These are phyloP conservation scores for Microcyclosporella mali DNA, from an alignment of 2,329 filamentous ascomycete species.

Conservation along the genomic window DNA sequence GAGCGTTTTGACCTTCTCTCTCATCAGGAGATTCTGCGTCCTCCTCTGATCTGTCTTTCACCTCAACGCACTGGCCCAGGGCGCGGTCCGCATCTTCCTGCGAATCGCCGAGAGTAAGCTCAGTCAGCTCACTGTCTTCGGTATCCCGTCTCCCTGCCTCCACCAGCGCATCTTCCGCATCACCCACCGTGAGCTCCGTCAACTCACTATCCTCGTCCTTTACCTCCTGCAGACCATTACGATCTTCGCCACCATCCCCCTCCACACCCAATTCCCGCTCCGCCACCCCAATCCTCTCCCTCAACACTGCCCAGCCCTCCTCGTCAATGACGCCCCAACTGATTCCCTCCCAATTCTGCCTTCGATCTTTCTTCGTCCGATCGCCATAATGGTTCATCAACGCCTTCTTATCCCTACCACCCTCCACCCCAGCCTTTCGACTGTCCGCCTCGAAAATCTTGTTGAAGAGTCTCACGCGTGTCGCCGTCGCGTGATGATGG, in stretches of 20 bases:
- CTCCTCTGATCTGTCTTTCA: too few relatives aligned
- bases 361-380: neutral
- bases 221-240: neutral
- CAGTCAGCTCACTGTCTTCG: neutral
- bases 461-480: slow-evolving; percentile 2
- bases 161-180: neutral
- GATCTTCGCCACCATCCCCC: neutral
- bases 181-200: neutral
- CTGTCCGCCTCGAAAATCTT: neutral
- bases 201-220: neutral
- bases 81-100: too few relatives aligned
- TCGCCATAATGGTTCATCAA: slow-evolving; percentile 1
- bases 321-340: too few relatives aligned
- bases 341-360: too few relatives aligned
- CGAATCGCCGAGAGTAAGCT: too few relatives aligned
- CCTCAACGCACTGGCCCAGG: too few relatives aligned
- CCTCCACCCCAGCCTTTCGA: neutral
- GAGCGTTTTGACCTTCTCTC: too few relatives aligned
- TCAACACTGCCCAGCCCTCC: neutral
- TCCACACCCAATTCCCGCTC: neutral
- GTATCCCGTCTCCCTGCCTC: neutral
- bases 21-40: too few relatives aligned
- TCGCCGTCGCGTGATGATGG: neutral
- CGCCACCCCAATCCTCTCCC: neutral
- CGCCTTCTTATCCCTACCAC: neutral